Conservation (phyloP, 768 basidiomycete species). For the Mycena epipterygia region DNA sequence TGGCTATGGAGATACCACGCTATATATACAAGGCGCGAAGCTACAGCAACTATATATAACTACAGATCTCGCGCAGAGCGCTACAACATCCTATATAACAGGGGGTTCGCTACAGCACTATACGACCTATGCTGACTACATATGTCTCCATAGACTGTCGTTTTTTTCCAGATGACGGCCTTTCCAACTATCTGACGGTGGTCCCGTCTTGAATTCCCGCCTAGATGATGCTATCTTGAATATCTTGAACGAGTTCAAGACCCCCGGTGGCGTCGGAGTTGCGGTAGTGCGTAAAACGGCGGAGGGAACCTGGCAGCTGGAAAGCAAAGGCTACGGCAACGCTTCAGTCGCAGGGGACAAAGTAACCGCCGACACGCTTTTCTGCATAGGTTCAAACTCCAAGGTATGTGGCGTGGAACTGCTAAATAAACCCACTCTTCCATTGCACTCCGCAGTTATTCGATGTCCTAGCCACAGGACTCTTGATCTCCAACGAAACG, state of each 20-base stretch:
- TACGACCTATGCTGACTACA: too few species aligned
- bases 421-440: not conserved
- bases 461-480: constrained; percentile 37
- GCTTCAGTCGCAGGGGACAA: constrained; percentile 7
- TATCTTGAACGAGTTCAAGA: constrained; percentile 28
- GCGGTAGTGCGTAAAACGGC: constrained; percentile 29
- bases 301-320: constrained; percentile 29
- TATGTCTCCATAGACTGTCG: too few species aligned
- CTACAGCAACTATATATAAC: too few species aligned
- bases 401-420: constrained; percentile 4
- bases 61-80: too few species aligned
- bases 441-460: constrained; percentile 38
- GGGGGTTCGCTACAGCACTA: too few species aligned
- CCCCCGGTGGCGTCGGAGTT: constrained; percentile 30
- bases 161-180: too few species aligned
- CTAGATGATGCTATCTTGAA: too few species aligned
- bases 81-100: too few species aligned
- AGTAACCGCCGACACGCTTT: constrained; percentile 2
- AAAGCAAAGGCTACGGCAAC: constrained; percentile 38
- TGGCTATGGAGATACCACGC: too few species aligned
- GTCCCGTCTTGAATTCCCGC: too few species aligned
- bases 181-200: too few species aligned
- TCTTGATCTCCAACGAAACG: constrained; percentile 40
- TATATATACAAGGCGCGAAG: too few species aligned
- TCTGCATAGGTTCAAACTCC: constrained; percentile 35